Base-by-base conservation (phyloP, 495 filamentous ascomycete genomes). In the Bacidia gigantensis region DNA sequence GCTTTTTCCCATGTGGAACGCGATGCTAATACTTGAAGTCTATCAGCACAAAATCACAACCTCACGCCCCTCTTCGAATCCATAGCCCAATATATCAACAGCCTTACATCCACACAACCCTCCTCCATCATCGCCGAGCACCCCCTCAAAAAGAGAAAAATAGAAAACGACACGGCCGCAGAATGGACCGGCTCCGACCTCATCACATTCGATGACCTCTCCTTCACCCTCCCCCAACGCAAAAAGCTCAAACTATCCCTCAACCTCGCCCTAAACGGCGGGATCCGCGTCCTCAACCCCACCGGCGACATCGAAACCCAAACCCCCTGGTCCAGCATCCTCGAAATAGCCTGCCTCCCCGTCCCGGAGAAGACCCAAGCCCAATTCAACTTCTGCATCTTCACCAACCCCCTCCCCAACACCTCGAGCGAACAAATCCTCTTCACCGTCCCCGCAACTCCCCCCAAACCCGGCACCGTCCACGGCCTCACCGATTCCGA, bases 161-260 rank as follows among this genome's bases (percentile, higher is more conserved):
- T 73, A 69, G 63, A 75, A 64, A 40, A 70, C 56, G 66, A 74
- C 68, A 61, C 76, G 55, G 50, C 54, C 63, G 38, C 65, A 59
- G 61, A 62, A 60, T 60, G 65, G 58, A 57, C 68, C 62, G 60
- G 60, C 67, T 26, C 52, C 67, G 51, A 64, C 65, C 51, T 72
- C 69, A 45, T 42, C 55, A 79, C 81, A 53, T 72, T 87, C 42
- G 76, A 79, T 54, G 83, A 89, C 54, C 74, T 89, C 11, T 87
- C 84, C 0, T 76, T 88, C 32, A 73, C 79, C 2, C 75, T 85
- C n/a, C 92, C 92, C 14, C 83, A 86, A 68, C 75, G 92, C 55
- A 98, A 96, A 71, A 98, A 97, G 71, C 81, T 90, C 60, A 84
- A 77, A 40, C 69, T 97, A 25, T 83, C 86, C 66, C 71, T 97